Percentiles rank a stretch among this genome's conserved stretches.
Evolutionary conservation across 2,329 filamentous ascomycete genomes (phyloP).

Genomic region (Emmonsia crescens): DNA sequence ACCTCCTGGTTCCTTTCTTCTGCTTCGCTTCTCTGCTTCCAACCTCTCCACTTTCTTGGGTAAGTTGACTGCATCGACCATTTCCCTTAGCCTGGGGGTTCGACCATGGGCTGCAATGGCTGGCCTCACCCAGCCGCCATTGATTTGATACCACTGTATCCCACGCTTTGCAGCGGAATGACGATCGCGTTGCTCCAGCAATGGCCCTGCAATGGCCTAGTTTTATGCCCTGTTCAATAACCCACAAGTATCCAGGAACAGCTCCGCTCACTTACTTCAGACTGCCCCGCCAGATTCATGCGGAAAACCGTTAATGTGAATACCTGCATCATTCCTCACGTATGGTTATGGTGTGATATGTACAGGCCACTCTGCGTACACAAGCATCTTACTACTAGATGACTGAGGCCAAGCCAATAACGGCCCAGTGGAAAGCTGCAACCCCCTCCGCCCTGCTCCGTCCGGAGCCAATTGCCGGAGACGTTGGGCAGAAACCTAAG

Average conservation of each 20-base stretch:
- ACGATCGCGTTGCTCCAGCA: not conserved
- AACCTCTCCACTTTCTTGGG: not conserved
- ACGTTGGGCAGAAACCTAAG: constrained; percentile 10
- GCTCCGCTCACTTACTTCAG: not conserved
- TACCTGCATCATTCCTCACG: not conserved
- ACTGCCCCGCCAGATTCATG: not conserved
- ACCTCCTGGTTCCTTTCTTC: not conserved
- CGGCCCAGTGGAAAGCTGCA: constrained; percentile 5
- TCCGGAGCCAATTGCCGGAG: constrained; percentile 8
- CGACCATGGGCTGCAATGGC: not conserved
- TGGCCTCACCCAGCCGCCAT: not conserved
- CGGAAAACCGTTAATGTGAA: not conserved
- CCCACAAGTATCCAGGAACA: not conserved
- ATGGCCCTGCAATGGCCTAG: not conserved
- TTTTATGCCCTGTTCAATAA: not conserved
- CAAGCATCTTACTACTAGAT: not conserved
- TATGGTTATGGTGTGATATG: not conserved
- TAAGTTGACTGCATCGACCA: not conserved
- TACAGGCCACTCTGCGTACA: not conserved
- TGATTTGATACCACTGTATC: not conserved
- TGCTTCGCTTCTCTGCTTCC: not conserved
- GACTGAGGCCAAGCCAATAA: constrained; percentile 2
- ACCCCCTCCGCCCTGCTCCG: constrained; percentile 6
- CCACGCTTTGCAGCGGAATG: not conserved
- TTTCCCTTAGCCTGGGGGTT: not conserved